A percentile compares a stretch with the other conserved stretches of the same genome.
These are phyloP conservation scores for Penicillium samsonianum DNA, from an alignment of 495 filamentous ascomycete genomes.

Conservation along the genomic window DNA sequence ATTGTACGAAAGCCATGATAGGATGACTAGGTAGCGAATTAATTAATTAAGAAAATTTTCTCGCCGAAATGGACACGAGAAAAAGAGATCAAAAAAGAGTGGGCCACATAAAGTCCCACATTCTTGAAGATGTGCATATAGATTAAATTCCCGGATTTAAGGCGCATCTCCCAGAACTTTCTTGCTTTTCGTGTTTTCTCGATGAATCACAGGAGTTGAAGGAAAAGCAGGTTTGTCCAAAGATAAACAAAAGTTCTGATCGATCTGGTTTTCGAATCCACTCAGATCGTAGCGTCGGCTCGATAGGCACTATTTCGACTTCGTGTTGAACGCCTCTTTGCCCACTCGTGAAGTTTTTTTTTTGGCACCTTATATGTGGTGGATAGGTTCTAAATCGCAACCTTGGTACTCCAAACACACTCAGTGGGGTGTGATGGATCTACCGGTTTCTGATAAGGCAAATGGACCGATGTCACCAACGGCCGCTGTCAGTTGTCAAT, in stretches of 20 bases:
- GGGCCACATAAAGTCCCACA: background rate
- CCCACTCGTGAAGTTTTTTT: background rate
- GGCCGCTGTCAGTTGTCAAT: conserved; percentile 16
- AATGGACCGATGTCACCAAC: background rate
- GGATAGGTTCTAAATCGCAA: background rate
- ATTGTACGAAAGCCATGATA: background rate
- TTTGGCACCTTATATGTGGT: background rate
- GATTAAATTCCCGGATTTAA: background rate
- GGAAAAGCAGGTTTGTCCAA: background rate
- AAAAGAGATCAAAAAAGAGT: background rate
- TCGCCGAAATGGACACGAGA: background rate
- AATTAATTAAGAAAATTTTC: background rate
- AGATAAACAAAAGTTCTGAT: conserved; percentile 1
- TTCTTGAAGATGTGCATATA: background rate
- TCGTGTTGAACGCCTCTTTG: background rate
- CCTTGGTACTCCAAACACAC: background rate
- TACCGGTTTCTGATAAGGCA: background rate
- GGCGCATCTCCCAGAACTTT: background rate
- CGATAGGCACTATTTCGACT: background rate
- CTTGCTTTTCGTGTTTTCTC: background rate
- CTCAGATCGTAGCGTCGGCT: conserved; percentile 11
- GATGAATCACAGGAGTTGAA: background rate
- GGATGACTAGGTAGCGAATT: background rate
- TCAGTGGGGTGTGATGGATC: background rate
- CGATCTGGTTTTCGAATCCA: background rate